Evolutionary conservation across 2,329 filamentous ascomycete species (phyloP).

Genomic region (Pezicula rhizophila): DNA sequence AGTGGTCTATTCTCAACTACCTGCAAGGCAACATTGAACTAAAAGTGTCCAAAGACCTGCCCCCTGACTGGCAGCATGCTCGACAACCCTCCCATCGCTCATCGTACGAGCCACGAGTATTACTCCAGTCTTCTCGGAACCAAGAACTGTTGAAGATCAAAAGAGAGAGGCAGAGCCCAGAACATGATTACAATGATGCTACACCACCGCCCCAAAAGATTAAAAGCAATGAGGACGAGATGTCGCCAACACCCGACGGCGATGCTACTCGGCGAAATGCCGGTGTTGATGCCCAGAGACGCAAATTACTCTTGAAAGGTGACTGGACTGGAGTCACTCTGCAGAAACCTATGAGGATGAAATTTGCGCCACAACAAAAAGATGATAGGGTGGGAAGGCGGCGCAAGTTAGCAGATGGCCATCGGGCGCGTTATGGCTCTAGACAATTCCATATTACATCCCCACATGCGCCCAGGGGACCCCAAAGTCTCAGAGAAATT

Average conservation of each 20-base stretch:
- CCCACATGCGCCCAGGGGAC: conserved; percentile 6
- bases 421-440: conserved; percentile 18
- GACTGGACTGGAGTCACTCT: conserved; percentile 26
- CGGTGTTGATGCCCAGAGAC: conserved; percentile 18
- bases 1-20: background rate
- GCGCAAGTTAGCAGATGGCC: conserved; percentile 14
- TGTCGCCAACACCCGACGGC: too few species aligned
- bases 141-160: too few species aligned
- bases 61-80: too few species aligned
- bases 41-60: background rate
- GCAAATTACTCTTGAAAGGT: conserved; percentile 19
- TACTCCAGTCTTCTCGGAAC: too few species aligned
- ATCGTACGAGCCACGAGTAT: too few species aligned
- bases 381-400: conserved; percentile 22
- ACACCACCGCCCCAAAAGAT: conserved; percentile 13
- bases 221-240: conserved; percentile 4
- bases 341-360: conserved; percentile 17
- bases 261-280: background rate
- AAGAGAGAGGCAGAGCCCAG: background rate
- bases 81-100: too few species aligned
- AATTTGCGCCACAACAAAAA: conserved; percentile 11
- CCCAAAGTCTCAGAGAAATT: background rate
- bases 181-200: conserved; percentile 19
- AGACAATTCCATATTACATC: conserved; percentile 12
- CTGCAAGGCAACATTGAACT: background rate